These are phyloP conservation scores for Barnettozyma pratensis DNA, from an alignment of 805 yeast genomes.

Conservation along the genomic window DNA sequence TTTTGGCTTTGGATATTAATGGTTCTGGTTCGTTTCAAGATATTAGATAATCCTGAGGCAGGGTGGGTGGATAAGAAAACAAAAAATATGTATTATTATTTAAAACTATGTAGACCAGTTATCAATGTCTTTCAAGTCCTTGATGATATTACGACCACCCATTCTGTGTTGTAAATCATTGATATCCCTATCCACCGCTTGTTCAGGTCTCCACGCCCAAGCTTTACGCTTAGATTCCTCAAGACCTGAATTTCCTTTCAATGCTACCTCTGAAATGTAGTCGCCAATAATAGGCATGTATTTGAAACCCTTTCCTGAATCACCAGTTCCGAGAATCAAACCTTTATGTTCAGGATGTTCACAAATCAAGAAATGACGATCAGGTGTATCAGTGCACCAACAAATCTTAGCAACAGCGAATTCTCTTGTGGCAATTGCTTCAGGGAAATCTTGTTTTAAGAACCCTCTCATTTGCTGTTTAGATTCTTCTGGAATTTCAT, in stretches of 20 bases:
- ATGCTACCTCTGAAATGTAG: constrained; percentile 27
- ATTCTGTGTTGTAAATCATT: constrained; percentile 23
- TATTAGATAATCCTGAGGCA: neutral
- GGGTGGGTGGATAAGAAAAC: too few relatives aligned
- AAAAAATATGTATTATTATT: too few relatives aligned
- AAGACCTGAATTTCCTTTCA: constrained; percentile 27
- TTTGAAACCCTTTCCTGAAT: constrained; percentile 34
- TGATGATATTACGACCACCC: constrained; percentile 27
- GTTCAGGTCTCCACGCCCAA: constrained; percentile 35
- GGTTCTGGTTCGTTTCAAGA: constrained; percentile 18
- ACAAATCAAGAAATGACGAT: constrained; percentile 28
- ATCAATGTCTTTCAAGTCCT: constrained; percentile 24
- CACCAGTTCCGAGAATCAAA: constrained; percentile 31
- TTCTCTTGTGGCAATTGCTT: constrained; percentile 24
- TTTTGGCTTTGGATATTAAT: constrained; percentile 23
- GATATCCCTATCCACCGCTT: constrained; percentile 23
- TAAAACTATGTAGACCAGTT: neutral
- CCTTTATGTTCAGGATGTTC: constrained; percentile 27
- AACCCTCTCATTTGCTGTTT: constrained; percentile 29
- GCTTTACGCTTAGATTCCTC: constrained; percentile 21
- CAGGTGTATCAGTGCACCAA: constrained; percentile 35
- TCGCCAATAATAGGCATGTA: constrained; percentile 32
- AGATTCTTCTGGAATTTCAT: constrained; percentile 30
- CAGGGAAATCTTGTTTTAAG: constrained; percentile 29
- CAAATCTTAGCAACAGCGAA: constrained; percentile 29